Evolutionary conservation across 2,329 filamentous ascomycete species (phyloP).

Genomic region (Fusarium devonianum): DNA sequence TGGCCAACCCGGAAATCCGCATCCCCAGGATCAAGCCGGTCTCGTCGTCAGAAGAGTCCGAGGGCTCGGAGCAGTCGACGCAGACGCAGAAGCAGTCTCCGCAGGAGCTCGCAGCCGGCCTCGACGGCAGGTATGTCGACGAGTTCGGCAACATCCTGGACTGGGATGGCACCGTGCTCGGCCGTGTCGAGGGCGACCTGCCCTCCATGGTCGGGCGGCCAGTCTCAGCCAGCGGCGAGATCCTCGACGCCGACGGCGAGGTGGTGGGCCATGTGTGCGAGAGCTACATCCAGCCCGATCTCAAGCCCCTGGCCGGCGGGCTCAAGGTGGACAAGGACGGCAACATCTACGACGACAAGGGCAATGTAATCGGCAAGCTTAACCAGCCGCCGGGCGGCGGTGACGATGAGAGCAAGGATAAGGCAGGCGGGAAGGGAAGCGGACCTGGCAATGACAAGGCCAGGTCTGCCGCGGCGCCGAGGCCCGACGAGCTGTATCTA

Average conservation of each 20-base stretch:
- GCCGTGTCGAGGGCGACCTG: constrained; percentile 61
- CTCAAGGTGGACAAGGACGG: constrained; percentile 64
- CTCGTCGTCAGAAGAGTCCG: constrained; percentile 27
- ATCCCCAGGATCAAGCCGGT: constrained; percentile 54
- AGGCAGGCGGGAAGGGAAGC: constrained; percentile 5
- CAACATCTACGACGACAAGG: constrained; percentile 64
- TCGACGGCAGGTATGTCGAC: constrained; percentile 58
- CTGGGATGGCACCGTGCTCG: constrained; percentile 58
- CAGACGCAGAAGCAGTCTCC: constrained; percentile 44
- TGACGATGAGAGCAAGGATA: constrained; percentile 12
- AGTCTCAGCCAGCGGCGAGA: constrained; percentile 55
- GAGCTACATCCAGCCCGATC: constrained; percentile 56
- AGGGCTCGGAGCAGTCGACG: constrained; percentile 19
- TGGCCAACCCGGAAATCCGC: constrained; percentile 39
- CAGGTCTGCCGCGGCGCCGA: constrained; percentile 46
- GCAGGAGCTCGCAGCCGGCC: constrained; percentile 48
- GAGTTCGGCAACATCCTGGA: constrained; percentile 63
- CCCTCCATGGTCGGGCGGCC: constrained; percentile 61
- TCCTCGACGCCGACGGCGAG: constrained; percentile 80
- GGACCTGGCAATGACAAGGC: constrained; percentile 6
- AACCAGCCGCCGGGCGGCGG: constrained; percentile 47
- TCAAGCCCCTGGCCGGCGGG: constrained; percentile 60
- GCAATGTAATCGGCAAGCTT: constrained; percentile 69
- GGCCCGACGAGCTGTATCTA: constrained; percentile 60
- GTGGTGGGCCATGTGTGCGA: constrained; percentile 78